Percentiles rank a stretch among this genome's conserved stretches.
phyloP scores from a whole-genome alignment of 2,329 filamentous ascomycete genomes.

The Cercospora berteroae region DNA sequence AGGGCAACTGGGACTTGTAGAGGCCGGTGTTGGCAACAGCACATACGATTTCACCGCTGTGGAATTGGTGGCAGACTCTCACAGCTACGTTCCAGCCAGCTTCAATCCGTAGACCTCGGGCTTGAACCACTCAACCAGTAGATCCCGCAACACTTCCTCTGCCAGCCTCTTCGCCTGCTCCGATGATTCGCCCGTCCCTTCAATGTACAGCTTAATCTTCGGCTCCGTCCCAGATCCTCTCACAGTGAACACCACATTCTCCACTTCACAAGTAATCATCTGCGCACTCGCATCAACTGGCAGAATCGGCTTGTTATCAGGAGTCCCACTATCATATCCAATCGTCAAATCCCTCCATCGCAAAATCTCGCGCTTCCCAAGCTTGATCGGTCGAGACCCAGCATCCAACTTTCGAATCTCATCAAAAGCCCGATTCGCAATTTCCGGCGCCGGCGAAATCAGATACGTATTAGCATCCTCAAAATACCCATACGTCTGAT shows the following conservation, averaged over 20 bases:
- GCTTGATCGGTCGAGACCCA: conserved; percentile 26
- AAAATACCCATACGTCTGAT: conserved; percentile 58
- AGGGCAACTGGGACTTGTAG: no score
- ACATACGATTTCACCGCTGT: no score
- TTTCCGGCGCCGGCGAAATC: conserved; percentile 54
- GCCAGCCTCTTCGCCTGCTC: conserved; percentile 47
- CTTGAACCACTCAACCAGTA: conserved; percentile 52
- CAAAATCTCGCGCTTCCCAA: conserved; percentile 54
- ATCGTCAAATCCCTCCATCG: conserved; percentile 63
- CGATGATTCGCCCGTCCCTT: conserved; percentile 46
- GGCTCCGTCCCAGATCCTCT: conserved; percentile 64
- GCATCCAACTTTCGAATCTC: conserved; percentile 48
- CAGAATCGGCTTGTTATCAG: conserved; percentile 53
- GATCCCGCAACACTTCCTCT: conserved; percentile 46
- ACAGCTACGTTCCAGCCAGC: conserved; percentile 31
- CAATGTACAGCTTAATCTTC: conserved; percentile 63
- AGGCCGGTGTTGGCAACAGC: no score
- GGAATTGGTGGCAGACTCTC: no score
- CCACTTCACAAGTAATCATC: conserved; percentile 63
- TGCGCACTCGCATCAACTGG: conserved; percentile 58
- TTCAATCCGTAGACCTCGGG: conserved; percentile 32
- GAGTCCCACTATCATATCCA: conserved; percentile 57
- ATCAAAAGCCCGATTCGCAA: conserved; percentile 56
- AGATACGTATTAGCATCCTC: conserved; percentile 65
- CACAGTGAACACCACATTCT: conserved; percentile 58